phyloP scores from a whole-genome alignment of 345 rosid species.

The Pistacia vera region DNA sequence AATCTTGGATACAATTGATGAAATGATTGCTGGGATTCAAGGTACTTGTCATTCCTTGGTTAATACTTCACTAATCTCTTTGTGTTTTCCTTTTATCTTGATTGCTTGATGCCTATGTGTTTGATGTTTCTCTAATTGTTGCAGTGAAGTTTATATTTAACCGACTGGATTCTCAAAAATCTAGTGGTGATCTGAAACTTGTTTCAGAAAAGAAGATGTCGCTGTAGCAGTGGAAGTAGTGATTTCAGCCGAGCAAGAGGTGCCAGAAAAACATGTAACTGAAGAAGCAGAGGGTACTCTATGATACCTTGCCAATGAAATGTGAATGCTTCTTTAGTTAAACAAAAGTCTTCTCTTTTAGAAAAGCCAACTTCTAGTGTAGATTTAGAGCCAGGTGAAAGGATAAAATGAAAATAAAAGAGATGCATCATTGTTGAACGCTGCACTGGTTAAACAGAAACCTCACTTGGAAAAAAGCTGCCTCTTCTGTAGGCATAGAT shows the following conservation, averaged over 20 bases:
- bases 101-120: constrained; percentile 19
- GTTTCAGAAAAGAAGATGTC: constrained; percentile 26
- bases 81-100: background rate
- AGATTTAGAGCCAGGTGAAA: background rate
- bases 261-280: constrained; percentile 17
- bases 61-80: background rate
- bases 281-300: constrained; percentile 23
- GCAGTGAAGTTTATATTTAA: constrained; percentile 76
- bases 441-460: constrained; percentile 4
- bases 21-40: constrained; percentile 62
- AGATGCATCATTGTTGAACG: background rate
- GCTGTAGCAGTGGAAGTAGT: constrained; percentile 8
- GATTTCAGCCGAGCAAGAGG: constrained; percentile 19
- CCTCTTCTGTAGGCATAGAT: background rate
- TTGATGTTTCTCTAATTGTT: constrained; percentile 32
- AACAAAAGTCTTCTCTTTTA: constrained; percentile 9
- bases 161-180: constrained; percentile 34
- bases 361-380: constrained; percentile 6
- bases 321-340: constrained; percentile 6
- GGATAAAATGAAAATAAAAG: constrained; percentile 15
- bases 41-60: constrained; percentile 43
- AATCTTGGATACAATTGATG: constrained; percentile 59
- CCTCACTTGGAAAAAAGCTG: background rate
- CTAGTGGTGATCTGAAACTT: constrained; percentile 30
- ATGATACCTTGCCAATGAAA: constrained; percentile 25